Base-by-base conservation (phyloP, 192 early-diverging fungal species). In the Coemansia sp. region DNA sequence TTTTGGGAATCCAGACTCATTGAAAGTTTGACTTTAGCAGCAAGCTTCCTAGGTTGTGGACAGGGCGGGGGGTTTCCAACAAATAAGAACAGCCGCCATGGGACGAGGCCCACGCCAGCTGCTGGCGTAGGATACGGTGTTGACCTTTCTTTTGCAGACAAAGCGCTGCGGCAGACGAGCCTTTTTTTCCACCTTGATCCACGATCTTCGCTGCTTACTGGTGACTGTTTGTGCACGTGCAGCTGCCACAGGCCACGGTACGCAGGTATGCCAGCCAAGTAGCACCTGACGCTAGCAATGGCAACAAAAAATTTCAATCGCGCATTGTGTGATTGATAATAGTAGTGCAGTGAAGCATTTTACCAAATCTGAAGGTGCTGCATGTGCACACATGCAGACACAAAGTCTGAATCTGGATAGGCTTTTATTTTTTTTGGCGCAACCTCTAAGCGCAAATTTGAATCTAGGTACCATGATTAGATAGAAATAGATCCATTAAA, bases 161-260 rank as follows among this genome's bases (percentile, higher is more conserved):
- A 50, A n/a, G 47, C 47, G 8, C 47, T 50, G n/a, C 47, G n/a
- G 52, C 27, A 13, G 52, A 2, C 13, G 27, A 55, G 12, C 24
- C 11, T 10, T 31, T 53, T n/a, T n/a, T 55, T 55, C 27, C 27
- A 15, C 24, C 27, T 55, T 55, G 52, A 55, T 15, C 27, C 24
- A 27, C 52, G 52, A 55, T 55, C 24, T 55, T 2, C 31, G 31
- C 16, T 5, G 27, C 55, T 13, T 55, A n/a, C 52, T 2, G 34
- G 55, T 34, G 55, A 33, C 55, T 58, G 12, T 58, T 33, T 58
- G 55, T 33, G 6, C 55, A 58, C 55, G 55, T 58, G 55, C 31
- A 3, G 55, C 29, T 5, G 5, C 55, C n/a, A 58, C 33, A 58
- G 55, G 55, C 55, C 55, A 34, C 55, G 31, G 11, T 27, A 12